These are phyloP conservation scores for Selaginella tamariscina DNA, from an alignment of 75 land plant species.

Conservation along the genomic window DNA sequence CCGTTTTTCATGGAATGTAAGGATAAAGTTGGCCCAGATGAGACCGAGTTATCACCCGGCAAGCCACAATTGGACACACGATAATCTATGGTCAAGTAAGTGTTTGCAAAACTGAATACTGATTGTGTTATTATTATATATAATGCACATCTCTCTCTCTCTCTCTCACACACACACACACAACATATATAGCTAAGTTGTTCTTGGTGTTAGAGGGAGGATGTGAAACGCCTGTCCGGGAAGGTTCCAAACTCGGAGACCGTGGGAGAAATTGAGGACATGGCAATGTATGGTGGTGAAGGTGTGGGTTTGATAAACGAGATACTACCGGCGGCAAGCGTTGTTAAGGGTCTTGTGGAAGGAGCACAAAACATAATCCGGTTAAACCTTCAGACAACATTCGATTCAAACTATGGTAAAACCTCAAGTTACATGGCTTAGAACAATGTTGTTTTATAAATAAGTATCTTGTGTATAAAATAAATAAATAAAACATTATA, in stretches of 20 bases:
- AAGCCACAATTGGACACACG: conserved; percentile 61
- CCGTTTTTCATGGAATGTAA: conserved; percentile 48
- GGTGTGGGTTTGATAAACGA: conserved; percentile 64
- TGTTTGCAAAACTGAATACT: too few species aligned
- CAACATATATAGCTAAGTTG: too few species aligned
- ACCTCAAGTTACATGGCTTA: not conserved
- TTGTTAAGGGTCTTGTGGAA: conserved; percentile 40
- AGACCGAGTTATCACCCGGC: conserved; percentile 46
- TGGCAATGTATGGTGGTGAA: conserved; percentile 91
- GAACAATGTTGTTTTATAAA: not conserved
- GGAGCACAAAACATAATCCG: conserved; percentile 31
- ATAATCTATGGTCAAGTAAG: conserved; percentile 53
- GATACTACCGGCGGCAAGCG: conserved; percentile 60
- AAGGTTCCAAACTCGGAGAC: conserved; percentile 62
- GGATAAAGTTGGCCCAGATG: conserved; percentile 36
- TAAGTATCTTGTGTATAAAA: too few species aligned
- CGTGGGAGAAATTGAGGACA: conserved; percentile 63
- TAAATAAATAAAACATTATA: not conserved
- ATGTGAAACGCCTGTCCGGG: conserved; percentile 49
- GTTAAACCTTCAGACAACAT: conserved; percentile 9
- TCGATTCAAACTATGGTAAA: not conserved
- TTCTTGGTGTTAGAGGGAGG: conserved; percentile 38
- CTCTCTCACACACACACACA: too few species aligned
- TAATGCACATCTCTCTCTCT: too few species aligned
- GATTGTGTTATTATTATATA: too few species aligned